Evolutionary conservation across 306 rosid species (phyloP).

Genomic region (Spatholobus suberectus): DNA sequence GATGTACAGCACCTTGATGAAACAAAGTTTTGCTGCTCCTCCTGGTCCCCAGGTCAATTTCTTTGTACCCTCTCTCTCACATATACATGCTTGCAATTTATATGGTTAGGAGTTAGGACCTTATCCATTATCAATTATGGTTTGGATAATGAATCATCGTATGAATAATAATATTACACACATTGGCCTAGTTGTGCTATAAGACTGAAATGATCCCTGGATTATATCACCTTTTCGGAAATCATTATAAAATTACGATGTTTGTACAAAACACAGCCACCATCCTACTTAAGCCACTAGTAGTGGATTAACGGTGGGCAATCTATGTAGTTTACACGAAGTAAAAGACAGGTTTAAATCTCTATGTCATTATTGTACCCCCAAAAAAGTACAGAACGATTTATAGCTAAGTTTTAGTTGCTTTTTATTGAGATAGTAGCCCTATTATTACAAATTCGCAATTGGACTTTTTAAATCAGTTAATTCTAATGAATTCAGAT

Average conservation of each 20-base stretch:
- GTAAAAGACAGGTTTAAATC: neutral
- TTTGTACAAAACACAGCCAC: neutral
- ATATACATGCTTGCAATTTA: slow-evolving; percentile 2
- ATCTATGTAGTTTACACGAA: neutral
- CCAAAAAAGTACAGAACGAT: neutral
- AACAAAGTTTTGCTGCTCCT: slow-evolving; percentile 68
- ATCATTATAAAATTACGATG: neutral
- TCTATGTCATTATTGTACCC: neutral
- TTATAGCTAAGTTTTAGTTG: neutral
- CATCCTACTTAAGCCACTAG: neutral
- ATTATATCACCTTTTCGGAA: neutral
- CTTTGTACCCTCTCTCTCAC: slow-evolving; percentile 27
- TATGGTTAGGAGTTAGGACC: slow-evolving; percentile 22
- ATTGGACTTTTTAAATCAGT: neutral
- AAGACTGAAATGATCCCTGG: neutral
- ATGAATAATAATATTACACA: neutral
- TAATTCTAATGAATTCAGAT: neutral
- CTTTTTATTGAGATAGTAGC: neutral
- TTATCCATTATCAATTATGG: slow-evolving; percentile 2
- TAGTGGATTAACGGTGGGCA: neutral
- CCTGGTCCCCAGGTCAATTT: slow-evolving; percentile 64
- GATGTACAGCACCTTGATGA: slow-evolving; percentile 65
- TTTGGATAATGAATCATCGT: neutral
- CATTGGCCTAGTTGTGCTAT: neutral
- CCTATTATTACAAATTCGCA: neutral